phyloP scores from a whole-genome alignment of 495 filamentous ascomycete genomes.

The Penicillium desertorum region DNA sequence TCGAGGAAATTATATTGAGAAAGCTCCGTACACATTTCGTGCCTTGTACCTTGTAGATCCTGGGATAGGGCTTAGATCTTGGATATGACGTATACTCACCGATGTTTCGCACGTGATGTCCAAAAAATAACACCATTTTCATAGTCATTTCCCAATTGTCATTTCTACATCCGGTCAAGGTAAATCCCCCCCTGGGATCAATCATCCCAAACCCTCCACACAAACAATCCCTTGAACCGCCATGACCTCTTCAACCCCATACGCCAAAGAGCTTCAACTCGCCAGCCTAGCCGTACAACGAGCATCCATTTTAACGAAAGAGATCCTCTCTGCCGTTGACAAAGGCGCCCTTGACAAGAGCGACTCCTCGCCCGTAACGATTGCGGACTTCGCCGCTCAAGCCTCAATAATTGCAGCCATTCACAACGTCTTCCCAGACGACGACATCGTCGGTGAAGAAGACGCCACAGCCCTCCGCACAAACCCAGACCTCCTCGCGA shows the following conservation, averaged over 20 bases:
- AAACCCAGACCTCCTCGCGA: constrained; percentile 49
- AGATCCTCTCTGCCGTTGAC: constrained; percentile 47
- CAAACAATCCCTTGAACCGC: background rate
- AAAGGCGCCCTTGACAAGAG: constrained; percentile 55
- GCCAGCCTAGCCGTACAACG: constrained; percentile 55
- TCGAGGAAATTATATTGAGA: too few relatives aligned
- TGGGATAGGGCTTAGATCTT: background rate
- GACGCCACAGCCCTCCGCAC: constrained; percentile 53
- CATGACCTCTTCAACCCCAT: constrained; percentile 28
- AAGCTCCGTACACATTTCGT: background rate
- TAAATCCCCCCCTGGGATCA: background rate
- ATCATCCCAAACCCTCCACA: background rate
- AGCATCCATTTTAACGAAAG: constrained; percentile 53
- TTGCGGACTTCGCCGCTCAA: constrained; percentile 69
- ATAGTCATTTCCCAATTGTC: background rate
- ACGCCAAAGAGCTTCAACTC: constrained; percentile 49
- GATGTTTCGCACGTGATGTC: constrained; percentile 12
- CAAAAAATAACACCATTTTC: constrained; percentile 1
- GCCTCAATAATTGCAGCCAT: constrained; percentile 59
- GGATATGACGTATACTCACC: constrained; percentile 10
- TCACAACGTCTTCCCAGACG: constrained; percentile 52
- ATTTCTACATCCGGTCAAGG: background rate
- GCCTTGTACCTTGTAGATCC: background rate
- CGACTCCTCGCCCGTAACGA: constrained; percentile 61
- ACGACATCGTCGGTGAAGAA: constrained; percentile 64